A percentile compares a stretch with the other conserved stretches of the same genome.
phyloP scores from a whole-genome alignment of 305 asterid genomes.

The Fraxinus floribunda region DNA sequence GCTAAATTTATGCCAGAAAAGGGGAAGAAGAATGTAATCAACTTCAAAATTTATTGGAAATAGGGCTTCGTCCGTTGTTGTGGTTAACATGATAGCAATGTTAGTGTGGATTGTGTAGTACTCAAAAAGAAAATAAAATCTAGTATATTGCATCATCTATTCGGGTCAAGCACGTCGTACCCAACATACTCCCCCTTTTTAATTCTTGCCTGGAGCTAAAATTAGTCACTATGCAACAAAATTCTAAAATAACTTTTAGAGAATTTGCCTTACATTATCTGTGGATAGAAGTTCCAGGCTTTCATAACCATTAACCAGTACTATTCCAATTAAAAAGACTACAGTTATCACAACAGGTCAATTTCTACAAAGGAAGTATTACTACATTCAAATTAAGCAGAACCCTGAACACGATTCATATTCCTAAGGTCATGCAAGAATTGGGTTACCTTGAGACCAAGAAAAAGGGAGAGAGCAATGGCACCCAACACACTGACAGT shows the following conservation, averaged over 20 bases:
- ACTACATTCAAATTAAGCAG: not conserved
- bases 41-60: not conserved
- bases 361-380: not conserved
- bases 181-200: not conserved
- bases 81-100: not conserved
- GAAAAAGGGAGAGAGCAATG: slow-evolving; percentile 73
- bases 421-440: not conserved
- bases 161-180: not conserved
- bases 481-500: slow-evolving; percentile 79
- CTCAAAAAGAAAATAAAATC: not conserved
- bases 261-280: not conserved
- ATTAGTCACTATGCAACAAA: not conserved
- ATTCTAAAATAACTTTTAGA: not conserved
- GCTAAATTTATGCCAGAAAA: not conserved
- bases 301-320: not conserved
- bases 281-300: not conserved
- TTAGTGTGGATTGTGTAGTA: not conserved
- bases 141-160: not conserved
- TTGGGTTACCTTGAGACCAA: slow-evolving; percentile 69
- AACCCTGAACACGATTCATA: not conserved
- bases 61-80: not conserved
- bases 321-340: not conserved
- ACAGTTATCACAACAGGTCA: not conserved
- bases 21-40: not conserved
- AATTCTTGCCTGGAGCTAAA: not conserved